Percentiles rank a stretch among this genome's conserved stretches.
These are phyloP conservation scores for Annulohypoxylon truncatum DNA, from an alignment of 2,329 filamentous ascomycete genomes.

Conservation along the genomic window DNA sequence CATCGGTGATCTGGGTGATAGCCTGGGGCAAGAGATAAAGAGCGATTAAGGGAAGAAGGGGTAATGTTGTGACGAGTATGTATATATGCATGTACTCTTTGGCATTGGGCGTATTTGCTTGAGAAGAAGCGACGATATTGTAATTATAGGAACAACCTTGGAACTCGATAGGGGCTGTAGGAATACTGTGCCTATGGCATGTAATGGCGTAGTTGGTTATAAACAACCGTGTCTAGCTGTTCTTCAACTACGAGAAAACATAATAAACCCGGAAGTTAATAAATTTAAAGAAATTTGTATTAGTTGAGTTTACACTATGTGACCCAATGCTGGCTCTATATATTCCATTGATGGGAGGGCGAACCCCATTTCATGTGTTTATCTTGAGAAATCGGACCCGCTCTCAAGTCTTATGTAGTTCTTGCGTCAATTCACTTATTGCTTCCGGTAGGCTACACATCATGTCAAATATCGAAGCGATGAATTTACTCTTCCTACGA, in stretches of 20 bases:
- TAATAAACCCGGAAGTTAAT: background rate
- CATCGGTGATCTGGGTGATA: constrained; percentile 68
- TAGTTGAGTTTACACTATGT: background rate
- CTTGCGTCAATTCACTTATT: background rate
- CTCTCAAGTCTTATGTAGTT: background rate
- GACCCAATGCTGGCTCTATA: background rate
- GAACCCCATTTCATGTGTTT: background rate
- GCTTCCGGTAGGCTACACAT: background rate
- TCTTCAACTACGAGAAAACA: no score
- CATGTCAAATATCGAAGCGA: background rate
- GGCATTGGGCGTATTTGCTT: background rate
- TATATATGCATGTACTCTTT: background rate
- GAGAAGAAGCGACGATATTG: background rate
- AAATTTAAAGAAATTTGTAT: background rate
- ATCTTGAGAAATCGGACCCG: background rate
- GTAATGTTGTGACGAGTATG: background rate
- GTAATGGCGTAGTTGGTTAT: no score
- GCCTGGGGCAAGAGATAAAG: constrained; percentile 2
- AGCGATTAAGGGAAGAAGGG: background rate
- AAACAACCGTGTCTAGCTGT: no score
- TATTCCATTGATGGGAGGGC: background rate
- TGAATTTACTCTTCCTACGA: constrained; percentile 2
- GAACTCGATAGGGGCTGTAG: background rate
- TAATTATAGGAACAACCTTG: background rate
- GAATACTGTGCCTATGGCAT: background rate